These are phyloP conservation scores for Gnomoniopsis sp. DNA, from an alignment of 2,329 filamentous ascomycete genomes.

Conservation along the genomic window DNA sequence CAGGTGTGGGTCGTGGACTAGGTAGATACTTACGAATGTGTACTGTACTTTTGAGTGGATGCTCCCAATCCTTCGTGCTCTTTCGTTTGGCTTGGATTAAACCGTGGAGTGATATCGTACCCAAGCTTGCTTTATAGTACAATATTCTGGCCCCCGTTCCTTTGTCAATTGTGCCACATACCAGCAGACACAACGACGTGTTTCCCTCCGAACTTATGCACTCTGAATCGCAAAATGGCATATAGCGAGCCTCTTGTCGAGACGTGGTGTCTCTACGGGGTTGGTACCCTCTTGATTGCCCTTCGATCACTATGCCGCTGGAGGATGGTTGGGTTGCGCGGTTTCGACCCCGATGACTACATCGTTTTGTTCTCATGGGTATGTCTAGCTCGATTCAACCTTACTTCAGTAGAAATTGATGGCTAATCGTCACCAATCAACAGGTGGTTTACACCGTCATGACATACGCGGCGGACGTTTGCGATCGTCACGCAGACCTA, in stretches of 20 bases:
- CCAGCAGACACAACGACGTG: too few species aligned
- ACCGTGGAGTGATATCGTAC: too few species aligned
- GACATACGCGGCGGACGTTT: constrained; percentile 5
- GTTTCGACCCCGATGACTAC: constrained; percentile 33
- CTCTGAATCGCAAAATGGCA: background rate
- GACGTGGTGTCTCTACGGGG: constrained; percentile 34
- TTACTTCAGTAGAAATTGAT: constrained; percentile 18
- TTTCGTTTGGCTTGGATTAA: too few species aligned
- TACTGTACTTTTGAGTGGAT: too few species aligned
- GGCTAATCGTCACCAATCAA: constrained; percentile 1
- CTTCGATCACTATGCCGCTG: constrained; percentile 30
- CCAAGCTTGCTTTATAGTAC: too few species aligned
- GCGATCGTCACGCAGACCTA: constrained; percentile 17
- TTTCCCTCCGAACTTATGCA: background rate
- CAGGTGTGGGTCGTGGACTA: too few species aligned
- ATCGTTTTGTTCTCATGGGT: constrained; percentile 29
- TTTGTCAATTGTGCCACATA: too few species aligned
- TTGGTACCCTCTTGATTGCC: constrained; percentile 30
- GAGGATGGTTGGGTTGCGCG: constrained; percentile 29
- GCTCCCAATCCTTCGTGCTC: too few species aligned
- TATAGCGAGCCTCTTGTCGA: constrained; percentile 24
- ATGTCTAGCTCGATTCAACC: background rate
- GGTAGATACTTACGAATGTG: too few species aligned
- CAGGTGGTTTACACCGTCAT: constrained; percentile 22
- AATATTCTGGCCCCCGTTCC: too few species aligned